Evolutionary conservation across 306 rosid genomes (phyloP).

Genomic region (Sechiopsis laciniata): DNA sequence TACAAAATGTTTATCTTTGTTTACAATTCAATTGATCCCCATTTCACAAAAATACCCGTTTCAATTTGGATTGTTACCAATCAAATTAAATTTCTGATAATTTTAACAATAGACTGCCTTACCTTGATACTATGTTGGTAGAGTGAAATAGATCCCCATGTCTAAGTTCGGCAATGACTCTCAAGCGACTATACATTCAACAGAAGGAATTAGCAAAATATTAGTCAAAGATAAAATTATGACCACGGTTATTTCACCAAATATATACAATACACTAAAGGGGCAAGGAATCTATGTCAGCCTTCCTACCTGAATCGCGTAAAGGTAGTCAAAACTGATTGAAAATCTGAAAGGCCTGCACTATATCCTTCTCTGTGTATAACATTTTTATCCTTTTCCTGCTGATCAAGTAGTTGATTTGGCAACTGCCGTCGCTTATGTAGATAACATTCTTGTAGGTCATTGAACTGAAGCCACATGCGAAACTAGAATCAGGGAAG

Average conservation of each 20-base stretch:
- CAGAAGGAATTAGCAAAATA: slow-evolving; percentile 7
- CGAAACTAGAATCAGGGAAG: slow-evolving; percentile 23
- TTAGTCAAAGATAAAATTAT: neutral
- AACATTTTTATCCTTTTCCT: slow-evolving; percentile 47
- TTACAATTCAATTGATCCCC: neutral
- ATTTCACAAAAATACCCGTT: neutral
- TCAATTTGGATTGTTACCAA: neutral
- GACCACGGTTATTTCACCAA: neutral
- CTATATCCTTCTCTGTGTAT: slow-evolving; percentile 69
- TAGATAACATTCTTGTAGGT: slow-evolving; percentile 92
- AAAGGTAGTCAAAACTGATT: slow-evolving; percentile 78
- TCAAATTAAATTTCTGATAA: neutral
- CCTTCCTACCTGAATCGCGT: slow-evolving; percentile 71
- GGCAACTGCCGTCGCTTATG: slow-evolving; percentile 69
- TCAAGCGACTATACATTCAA: slow-evolving; percentile 65
- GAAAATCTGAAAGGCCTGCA: slow-evolving; percentile 83
- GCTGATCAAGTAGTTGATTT: slow-evolving; percentile 55
- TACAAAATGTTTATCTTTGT: neutral
- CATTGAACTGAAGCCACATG: slow-evolving; percentile 63
- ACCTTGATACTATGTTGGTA: slow-evolving; percentile 96
- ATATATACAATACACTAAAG: neutral
- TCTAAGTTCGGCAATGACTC: slow-evolving; percentile 89
- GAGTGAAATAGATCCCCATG: slow-evolving; percentile 87
- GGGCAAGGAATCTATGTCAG: neutral
- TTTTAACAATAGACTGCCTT: slow-evolving; percentile 14